phyloP scores from a whole-genome alignment of 2,329 filamentous ascomycete species.

The Diaporthe helianthi region DNA sequence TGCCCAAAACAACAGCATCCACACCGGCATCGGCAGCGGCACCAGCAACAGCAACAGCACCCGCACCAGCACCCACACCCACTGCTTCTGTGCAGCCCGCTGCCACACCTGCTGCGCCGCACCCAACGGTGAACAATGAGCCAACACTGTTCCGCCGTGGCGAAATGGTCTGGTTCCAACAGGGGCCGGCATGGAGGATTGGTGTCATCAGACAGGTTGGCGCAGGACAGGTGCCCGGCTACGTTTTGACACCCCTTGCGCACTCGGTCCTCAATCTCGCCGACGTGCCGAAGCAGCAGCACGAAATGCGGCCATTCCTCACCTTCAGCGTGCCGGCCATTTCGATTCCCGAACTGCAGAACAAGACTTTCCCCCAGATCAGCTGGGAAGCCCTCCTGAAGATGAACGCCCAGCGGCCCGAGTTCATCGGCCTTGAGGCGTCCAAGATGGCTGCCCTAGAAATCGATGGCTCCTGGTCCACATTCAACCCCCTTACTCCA shows the following conservation, averaged over 20 bases:
- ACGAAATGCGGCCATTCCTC: conserved; percentile 46
- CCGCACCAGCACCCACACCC: not conserved
- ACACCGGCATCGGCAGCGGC: not conserved
- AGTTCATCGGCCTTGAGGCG: conserved; percentile 45
- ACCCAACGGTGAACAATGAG: conserved; percentile 26
- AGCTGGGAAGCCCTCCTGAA: conserved; percentile 41
- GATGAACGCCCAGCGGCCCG: conserved; percentile 32
- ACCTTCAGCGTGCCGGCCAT: conserved; percentile 47
- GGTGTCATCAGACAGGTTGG: conserved; percentile 41
- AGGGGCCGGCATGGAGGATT: conserved; percentile 44
- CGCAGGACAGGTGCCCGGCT: conserved; percentile 36
- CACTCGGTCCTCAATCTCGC: conserved; percentile 38
- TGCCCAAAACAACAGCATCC: not conserved
- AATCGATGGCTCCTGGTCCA: conserved; percentile 46
- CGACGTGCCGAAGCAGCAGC: conserved; percentile 37
- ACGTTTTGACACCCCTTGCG: conserved; percentile 43
- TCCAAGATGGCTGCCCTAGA: conserved; percentile 46
- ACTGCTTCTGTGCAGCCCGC: conserved; percentile 7
- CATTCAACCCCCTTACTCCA: conserved; percentile 41
- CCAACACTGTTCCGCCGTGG: conserved; percentile 42
- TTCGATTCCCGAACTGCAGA: conserved; percentile 37
- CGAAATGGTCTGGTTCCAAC: conserved; percentile 47
- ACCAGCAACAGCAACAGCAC: not conserved
- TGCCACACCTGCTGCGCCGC: conserved; percentile 1
- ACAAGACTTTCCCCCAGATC: conserved; percentile 40